phyloP scores from a whole-genome alignment of 1,139 yeast genomes.

The Geotrichum siamense region DNA sequence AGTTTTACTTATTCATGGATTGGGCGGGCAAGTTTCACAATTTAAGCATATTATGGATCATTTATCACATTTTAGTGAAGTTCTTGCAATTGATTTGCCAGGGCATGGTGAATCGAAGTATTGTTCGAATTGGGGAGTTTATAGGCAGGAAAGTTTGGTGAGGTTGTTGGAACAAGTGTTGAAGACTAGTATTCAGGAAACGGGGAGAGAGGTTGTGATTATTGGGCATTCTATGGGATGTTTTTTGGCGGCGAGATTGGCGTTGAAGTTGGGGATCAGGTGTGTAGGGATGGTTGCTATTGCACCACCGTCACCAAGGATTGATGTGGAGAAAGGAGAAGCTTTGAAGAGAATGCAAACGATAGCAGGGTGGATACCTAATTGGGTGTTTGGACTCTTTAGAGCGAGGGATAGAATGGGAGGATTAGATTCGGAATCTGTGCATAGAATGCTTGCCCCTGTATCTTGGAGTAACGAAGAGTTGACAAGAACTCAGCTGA shows the following conservation, averaged over 20 bases:
- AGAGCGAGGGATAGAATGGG: conserved; percentile 55
- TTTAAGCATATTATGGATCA: conserved; percentile 60
- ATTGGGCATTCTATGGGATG: conserved; percentile 78
- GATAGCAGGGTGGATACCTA: conserved; percentile 38
- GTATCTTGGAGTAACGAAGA: conserved; percentile 31
- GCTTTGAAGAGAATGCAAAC: conserved; percentile 23
- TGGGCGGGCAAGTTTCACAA: conserved; percentile 73
- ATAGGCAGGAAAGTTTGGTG: conserved; percentile 45
- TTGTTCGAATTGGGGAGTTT: conserved; percentile 34
- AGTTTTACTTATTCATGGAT: conserved; percentile 59
- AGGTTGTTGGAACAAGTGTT: conserved; percentile 35
- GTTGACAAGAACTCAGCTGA: conserved; percentile 50
- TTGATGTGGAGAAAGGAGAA: conserved; percentile 26
- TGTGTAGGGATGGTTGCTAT: conserved; percentile 37
- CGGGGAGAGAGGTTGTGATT: conserved; percentile 44
- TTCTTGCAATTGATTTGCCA: conserved; percentile 61
- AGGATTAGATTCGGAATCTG: conserved; percentile 55
- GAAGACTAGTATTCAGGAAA: conserved; percentile 15
- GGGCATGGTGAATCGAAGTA: conserved; percentile 55
- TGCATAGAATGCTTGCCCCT: conserved; percentile 45
- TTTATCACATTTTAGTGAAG: conserved; percentile 58
- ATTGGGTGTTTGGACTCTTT: conserved; percentile 44
- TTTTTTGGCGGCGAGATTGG: conserved; percentile 46
- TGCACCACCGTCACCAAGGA: conserved; percentile 50
- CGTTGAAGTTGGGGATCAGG: conserved; percentile 36